Evolutionary conservation across 768 basidiomycete genomes (phyloP).

Genomic region (Leucosporidium creatinivorum): DNA sequence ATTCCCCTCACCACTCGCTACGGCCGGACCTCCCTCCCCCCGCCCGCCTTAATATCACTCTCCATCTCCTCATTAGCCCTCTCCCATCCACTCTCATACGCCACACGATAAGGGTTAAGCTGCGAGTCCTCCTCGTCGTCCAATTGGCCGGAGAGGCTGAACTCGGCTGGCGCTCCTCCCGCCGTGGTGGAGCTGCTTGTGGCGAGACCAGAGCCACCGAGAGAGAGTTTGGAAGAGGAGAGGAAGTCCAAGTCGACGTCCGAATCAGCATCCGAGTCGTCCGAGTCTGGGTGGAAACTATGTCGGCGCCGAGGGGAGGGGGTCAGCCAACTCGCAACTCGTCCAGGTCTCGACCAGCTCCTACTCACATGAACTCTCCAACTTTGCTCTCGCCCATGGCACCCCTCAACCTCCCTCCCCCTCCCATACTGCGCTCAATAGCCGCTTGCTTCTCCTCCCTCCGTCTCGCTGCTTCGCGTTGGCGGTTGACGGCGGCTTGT

Average conservation of each 20-base stretch:
- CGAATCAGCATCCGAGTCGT: background rate
- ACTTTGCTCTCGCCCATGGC: slow-evolving; percentile 8
- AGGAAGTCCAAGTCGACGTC: too few species aligned
- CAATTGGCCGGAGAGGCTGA: background rate
- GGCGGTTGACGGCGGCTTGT: slow-evolving; percentile 9
- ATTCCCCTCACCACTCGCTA: background rate
- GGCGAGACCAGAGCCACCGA: too few species aligned
- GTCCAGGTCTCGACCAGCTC: background rate
- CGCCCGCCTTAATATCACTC: background rate
- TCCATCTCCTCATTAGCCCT: slow-evolving; percentile 6
- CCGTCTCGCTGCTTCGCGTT: slow-evolving; percentile 1
- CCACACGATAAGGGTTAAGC: slow-evolving; percentile 24
- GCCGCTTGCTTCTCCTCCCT: background rate
- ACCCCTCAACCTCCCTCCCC: slow-evolving; percentile 14
- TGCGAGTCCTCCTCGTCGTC: slow-evolving; percentile 27
- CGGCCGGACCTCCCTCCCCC: background rate
- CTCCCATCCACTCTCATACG: slow-evolving; percentile 20
- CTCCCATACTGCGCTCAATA: slow-evolving; percentile 10
- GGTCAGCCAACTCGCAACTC: too few species aligned
- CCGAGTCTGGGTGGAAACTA: background rate
- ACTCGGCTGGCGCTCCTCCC: background rate
- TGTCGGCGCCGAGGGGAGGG: too few species aligned
- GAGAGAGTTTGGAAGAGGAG: too few species aligned
- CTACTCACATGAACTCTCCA: slow-evolving; percentile 22
- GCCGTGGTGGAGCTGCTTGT: too few species aligned